A percentile compares a stretch with the other conserved stretches of the same genome.
phyloP scores from a whole-genome alignment of 192 early-diverging fungal species.

The Gamsiella multidivaricata region DNA sequence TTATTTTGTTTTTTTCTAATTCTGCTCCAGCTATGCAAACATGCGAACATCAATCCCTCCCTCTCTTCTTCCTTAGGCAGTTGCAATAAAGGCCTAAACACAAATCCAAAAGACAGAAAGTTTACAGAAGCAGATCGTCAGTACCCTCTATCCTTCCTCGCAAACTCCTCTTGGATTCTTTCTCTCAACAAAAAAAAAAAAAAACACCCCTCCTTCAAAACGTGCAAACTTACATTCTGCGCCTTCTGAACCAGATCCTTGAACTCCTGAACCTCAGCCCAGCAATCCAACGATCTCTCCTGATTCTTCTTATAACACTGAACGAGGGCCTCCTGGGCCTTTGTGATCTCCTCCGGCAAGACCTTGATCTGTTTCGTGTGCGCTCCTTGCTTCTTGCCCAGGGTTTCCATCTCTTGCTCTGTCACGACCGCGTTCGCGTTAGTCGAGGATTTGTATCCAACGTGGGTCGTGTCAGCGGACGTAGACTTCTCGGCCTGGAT shows the following conservation, averaged over 20 bases:
- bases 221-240: conserved; percentile 32
- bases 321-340: conserved; percentile 45
- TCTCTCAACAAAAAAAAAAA: conserved; percentile 8
- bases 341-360: conserved; percentile 50
- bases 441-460: conserved; percentile 30
- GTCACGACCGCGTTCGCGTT: conserved; percentile 49
- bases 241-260: conserved; percentile 58
- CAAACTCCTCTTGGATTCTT: no score
- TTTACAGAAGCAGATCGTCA: no score
- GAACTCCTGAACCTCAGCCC: conserved; percentile 71
- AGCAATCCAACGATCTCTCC: conserved; percentile 66
- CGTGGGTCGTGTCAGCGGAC: conserved; percentile 19
- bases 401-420: conserved; percentile 47
- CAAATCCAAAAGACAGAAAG: background rate
- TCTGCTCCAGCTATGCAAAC: background rate
- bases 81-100: conserved; percentile 43
- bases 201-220: background rate
- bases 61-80: conserved; percentile 12
- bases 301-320: conserved; percentile 58
- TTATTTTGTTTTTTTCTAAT: conserved; percentile 1
- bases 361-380: conserved; percentile 47
- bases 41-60: background rate
- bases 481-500: conserved; percentile 37
- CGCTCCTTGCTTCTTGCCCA: conserved; percentile 26
- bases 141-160: no score